Base-by-base conservation (phyloP, 371 early-diverging fungal species). In the Phascolomyces articulosus region DNA sequence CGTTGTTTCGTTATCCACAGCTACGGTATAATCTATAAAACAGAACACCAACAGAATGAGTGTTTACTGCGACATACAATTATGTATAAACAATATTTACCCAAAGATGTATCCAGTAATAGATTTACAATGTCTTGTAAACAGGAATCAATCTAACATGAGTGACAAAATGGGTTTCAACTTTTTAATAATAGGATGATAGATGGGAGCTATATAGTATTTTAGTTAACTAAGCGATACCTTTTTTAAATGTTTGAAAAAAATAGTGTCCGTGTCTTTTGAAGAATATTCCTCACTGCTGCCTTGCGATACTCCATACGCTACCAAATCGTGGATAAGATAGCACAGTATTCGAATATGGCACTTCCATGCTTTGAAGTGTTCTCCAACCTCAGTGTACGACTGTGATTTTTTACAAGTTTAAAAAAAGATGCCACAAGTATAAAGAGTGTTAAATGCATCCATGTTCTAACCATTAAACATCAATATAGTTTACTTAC, bases 351-450 rank as follows among this genome's bases (percentile, higher is more conserved):
- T 62, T 3, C 51, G 62, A 23, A 62, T 38, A 28, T 74, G 70
- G 47, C 73, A 80, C 6, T 62, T 54, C 77, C 82, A 82, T 38
- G 78, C 77, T 40, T 80, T 72, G 1, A 28, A 21, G 34, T 47
- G 34, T 13, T 67, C 63, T 4, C 61, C 55, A 13, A 55, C 64
- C n/a, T 72, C 62, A 3, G 58, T 34, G 41, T 81, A 79, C 7
- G 75, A 73, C 61, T 74, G 55, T 13, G 38, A n/a, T n/a, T n/a
- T n/a, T n/a, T n/a, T n/a, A n/a, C n/a, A n/a, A n/a, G n/a, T n/a
- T n/a, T n/a, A n/a, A n/a, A n/a, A n/a, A n/a, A n/a, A n/a, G n/a
- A n/a, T n/a, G n/a, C n/a, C n/a, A n/a, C n/a, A n/a, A n/a, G n/a
- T n/a, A n/a, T n/a, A n/a, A n/a, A n/a, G n/a, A n/a, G n/a, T n/a